Conservation (phyloP, 768 basidiomycete species). For the Rhodotorula sphaerocarpa region DNA sequence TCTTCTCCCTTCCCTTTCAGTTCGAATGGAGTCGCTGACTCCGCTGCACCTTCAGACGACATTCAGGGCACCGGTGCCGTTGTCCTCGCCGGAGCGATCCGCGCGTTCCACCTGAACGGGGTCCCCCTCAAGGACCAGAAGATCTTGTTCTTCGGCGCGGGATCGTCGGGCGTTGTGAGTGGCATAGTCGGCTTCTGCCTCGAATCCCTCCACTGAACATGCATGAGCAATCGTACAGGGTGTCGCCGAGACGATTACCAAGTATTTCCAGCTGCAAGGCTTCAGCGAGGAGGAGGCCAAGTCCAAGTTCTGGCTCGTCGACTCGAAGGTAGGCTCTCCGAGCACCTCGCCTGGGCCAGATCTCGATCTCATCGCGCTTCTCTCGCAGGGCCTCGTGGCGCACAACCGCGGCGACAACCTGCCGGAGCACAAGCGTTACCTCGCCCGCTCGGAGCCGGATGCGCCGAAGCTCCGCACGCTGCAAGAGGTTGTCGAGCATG, state of each 20-base stretch:
- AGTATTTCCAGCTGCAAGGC: conserved; percentile 74
- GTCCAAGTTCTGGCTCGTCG: conserved; percentile 64
- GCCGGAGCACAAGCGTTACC: conserved; percentile 78
- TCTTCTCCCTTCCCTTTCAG: neutral
- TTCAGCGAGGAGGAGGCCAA: conserved; percentile 68
- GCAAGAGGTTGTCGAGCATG: conserved; percentile 66
- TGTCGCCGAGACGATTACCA: conserved; percentile 73
- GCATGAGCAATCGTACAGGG: conserved; percentile 46
- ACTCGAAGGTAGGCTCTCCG: conserved; percentile 28
- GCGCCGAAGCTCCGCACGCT: conserved; percentile 68
- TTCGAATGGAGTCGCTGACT: neutral
- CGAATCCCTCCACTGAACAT: too few species aligned
- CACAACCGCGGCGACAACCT: conserved; percentile 61
- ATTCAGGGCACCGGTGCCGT: conserved; percentile 88
- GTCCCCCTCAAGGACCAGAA: conserved; percentile 59
- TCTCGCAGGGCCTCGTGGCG: conserved; percentile 66
- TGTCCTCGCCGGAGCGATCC: conserved; percentile 76
- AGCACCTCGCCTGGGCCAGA: too few species aligned
- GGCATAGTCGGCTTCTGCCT: too few species aligned
- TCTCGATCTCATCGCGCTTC: too few species aligned
- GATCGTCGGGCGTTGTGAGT: conserved; percentile 64
- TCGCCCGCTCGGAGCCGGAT: conserved; percentile 69
- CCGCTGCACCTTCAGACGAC: conserved; percentile 73
- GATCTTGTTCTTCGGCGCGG: conserved; percentile 87
- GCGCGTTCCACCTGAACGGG: conserved; percentile 49